Evolutionary conservation across 2,329 filamentous ascomycete genomes (phyloP), one percentile per base, ranked within the genome.

Genomic region (Beauveria medogensis): DNA sequence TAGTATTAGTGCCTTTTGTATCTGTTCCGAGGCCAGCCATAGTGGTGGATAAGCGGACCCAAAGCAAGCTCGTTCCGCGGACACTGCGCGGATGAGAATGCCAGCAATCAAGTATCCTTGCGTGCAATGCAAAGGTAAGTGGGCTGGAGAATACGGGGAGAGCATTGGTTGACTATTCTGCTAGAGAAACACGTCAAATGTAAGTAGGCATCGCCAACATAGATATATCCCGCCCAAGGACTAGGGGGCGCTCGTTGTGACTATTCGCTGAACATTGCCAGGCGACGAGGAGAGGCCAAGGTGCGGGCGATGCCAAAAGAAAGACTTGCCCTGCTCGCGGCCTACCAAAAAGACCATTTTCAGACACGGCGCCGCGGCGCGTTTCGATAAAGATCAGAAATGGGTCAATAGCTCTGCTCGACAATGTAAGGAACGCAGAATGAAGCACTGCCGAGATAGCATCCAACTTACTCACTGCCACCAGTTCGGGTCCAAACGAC

Each of bases 231-330:
- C 9, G 18, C n/a, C 2, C 18, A 18, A 18, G 22, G 18, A 43
- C 4, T 20, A 5, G 53, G 22, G 22, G 8, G 22, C 22, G 2
- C 18, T 44, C 40, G 10, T 9, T n/a, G 10, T 18, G 14, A 9
- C 2, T 6, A 18, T 4, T 4, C 34, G 24, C 55, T 63, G 47
- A 64, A 64, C 58, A 2, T 28, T 20, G 6, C 0, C 50, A 76
- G 73, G 74, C 47, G 74, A 76, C 47, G 73, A 76, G 59, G 69
- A 69, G n/a, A 69, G 68, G 2, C 74, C 74, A 2, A 69, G 65
- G 46, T 76, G 74, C 56, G 67, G 70, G 16, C 67, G 72, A 3
- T 76, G 74, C 48, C 64, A 69, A 43, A 55, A 63, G 9, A 75
- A 73, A 48, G 65, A 69, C 18, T 64, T 76, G 8, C 64, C 69